Conservation (phyloP, 768 basidiomycete genomes). For the Thelephora ganbajun region DNA sequence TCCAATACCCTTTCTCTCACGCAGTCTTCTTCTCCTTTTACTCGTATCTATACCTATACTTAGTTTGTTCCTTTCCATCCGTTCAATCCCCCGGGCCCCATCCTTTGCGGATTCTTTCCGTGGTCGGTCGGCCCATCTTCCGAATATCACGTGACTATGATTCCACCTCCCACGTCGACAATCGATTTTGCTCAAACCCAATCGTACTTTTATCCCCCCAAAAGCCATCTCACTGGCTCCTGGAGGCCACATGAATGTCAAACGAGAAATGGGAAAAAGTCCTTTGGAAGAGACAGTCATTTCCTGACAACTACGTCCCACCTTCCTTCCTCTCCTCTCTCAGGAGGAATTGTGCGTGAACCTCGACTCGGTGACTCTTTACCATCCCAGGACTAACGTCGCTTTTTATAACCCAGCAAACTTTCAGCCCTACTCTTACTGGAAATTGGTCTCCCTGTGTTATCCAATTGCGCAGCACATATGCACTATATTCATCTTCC, state of each 20-base stretch:
- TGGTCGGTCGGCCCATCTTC: no score
- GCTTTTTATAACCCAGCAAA: constrained; percentile 39
- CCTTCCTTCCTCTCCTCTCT: constrained; percentile 66
- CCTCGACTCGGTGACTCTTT: background rate
- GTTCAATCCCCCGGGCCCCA: no score
- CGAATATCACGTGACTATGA: no score
- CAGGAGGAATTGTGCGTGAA: constrained; percentile 56
- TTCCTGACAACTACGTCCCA: constrained; percentile 81
- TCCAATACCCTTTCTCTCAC: no score
- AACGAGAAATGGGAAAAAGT: constrained; percentile 46
- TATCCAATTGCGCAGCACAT: constrained; percentile 79
- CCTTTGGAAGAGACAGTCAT: constrained; percentile 65
- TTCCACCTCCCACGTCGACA: no score
- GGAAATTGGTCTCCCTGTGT: constrained; percentile 53
- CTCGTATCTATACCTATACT: no score
- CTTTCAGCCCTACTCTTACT: constrained; percentile 67
- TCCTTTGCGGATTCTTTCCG: no score
- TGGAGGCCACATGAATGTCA: constrained; percentile 14
- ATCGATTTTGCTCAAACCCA: no score
- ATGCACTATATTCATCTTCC: constrained; percentile 66
- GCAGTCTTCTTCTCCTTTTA: no score
- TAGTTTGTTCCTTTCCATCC: no score
- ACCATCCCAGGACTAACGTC: constrained; percentile 3
- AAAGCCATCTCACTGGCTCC: no score
- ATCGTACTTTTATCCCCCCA: no score